Evolutionary conservation across 768 basidiomycete species (phyloP).

Genomic region (Hemileccinum rubropunctum): DNA sequence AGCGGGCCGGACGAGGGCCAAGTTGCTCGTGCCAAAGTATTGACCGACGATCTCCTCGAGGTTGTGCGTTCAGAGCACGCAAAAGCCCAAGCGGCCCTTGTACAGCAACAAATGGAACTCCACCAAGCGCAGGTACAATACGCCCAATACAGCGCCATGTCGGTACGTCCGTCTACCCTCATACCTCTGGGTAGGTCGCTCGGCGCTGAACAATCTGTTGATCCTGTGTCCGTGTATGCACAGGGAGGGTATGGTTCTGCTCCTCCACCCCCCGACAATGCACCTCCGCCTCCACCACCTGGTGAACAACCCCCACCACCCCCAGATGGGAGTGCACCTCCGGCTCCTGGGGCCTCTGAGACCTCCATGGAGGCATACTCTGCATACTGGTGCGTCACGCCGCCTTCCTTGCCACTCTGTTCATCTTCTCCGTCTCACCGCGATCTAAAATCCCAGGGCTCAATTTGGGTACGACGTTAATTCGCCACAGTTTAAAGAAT

Average conservation of each 20-base stretch:
- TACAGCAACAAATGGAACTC: constrained; percentile 83
- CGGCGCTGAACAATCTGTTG: constrained; percentile 1
- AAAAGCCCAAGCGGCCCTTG: constrained; percentile 64
- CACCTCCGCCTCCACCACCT: constrained; percentile 47
- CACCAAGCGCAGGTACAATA: constrained; percentile 83
- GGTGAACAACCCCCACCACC: constrained; percentile 55
- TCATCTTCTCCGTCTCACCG: background rate
- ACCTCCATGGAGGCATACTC: constrained; percentile 53
- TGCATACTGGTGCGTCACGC: constrained; percentile 51
- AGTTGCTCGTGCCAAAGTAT: constrained; percentile 79
- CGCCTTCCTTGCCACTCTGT: background rate
- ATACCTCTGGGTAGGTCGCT: background rate
- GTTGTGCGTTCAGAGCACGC: constrained; percentile 88
- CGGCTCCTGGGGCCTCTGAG: constrained; percentile 43
- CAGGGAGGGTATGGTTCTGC: constrained; percentile 37
- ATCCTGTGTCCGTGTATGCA: background rate
- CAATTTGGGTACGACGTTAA: constrained; percentile 87
- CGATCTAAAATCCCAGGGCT: constrained; percentile 47
- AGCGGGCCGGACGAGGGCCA: constrained; percentile 83
- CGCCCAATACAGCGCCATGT: constrained; percentile 65
- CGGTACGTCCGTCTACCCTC: constrained; percentile 37
- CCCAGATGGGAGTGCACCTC: constrained; percentile 42
- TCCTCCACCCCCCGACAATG: constrained; percentile 36
- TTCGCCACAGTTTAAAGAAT: constrained; percentile 76
- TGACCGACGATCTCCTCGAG: constrained; percentile 85